Conservation (phyloP, 2,329 filamentous ascomycete genomes). For the Fusarium gaditjirri region DNA sequence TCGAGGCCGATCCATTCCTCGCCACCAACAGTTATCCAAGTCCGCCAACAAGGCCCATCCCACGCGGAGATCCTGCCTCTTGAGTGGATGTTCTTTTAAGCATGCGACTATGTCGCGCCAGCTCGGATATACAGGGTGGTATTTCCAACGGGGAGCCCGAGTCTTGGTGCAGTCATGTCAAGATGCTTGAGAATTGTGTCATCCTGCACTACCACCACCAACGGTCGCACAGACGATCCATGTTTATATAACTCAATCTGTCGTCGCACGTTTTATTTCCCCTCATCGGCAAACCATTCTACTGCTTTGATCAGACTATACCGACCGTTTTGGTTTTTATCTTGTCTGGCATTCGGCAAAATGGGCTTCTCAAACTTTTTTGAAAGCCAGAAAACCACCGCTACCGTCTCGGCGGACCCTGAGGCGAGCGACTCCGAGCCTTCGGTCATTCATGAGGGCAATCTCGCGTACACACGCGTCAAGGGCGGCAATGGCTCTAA, state of each 20-base stretch:
- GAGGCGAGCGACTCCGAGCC: constrained; percentile 29
- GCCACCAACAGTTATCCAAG: neutral
- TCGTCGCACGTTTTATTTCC: neutral
- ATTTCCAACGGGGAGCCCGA: neutral
- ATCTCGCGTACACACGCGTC: constrained; percentile 31
- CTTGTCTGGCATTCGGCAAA: neutral
- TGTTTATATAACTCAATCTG: constrained; percentile 11
- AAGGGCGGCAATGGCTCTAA: constrained; percentile 60
- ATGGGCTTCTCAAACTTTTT: constrained; percentile 26
- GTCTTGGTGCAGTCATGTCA: neutral
- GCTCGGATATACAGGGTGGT: neutral
- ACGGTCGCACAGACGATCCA: neutral
- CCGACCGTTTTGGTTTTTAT: neutral
- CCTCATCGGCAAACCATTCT: neutral
- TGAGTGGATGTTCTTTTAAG: neutral
- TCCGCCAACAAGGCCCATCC: neutral
- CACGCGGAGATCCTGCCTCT: neutral
- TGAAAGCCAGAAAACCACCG: constrained; percentile 9
- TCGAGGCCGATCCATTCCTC: neutral
- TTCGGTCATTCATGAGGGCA: constrained; percentile 33
- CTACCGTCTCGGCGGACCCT: neutral
- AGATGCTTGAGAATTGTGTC: constrained; percentile 11
- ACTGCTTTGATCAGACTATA: neutral
- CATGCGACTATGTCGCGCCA: neutral
- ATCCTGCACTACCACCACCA: neutral